Percentiles rank a stretch among this genome's conserved stretches.
phyloP scores from a whole-genome alignment of 306 rosid species.

The Quercus variabilis region DNA sequence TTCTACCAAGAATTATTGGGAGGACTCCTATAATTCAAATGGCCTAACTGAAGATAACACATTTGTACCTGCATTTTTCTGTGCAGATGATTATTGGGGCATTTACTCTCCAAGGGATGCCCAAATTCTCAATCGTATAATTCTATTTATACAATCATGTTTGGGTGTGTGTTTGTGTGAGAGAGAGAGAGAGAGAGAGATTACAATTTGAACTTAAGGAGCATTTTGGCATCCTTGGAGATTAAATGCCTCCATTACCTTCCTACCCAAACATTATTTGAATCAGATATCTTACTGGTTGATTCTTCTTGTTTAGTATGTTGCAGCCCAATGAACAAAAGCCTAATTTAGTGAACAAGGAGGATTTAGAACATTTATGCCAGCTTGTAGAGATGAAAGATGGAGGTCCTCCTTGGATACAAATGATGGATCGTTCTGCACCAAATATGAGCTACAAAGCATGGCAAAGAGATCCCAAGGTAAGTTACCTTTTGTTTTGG shows the following conservation, averaged over 20 bases:
- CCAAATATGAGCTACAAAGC: conserved; percentile 53
- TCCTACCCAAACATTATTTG: not conserved
- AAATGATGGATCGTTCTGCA: conserved; percentile 52
- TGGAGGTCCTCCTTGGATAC: conserved; percentile 59
- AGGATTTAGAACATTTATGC: conserved; percentile 38
- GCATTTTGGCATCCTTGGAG: too few relatives aligned
- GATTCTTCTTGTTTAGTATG: conserved; percentile 4
- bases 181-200: not conserved
- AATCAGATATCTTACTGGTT: conserved; percentile 1
- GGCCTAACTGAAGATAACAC: not conserved
- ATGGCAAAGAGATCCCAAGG: conserved; percentile 60
- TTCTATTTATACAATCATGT: not conserved
- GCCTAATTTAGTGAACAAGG: conserved; percentile 18
- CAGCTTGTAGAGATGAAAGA: conserved; percentile 55
- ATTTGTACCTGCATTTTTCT: not conserved
- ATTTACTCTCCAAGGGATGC: not conserved
- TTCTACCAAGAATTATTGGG: not conserved
- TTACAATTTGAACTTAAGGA: too few relatives aligned
- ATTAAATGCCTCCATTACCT: too few relatives aligned
- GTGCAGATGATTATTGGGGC: not conserved
- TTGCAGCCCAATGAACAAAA: conserved; percentile 9
- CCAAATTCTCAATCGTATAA: not conserved
- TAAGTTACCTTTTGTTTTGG: not conserved
- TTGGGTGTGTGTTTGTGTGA: too few relatives aligned
- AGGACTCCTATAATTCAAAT: not conserved